These are phyloP conservation scores for Sporothrix schenckii DNA, from an alignment of 2,329 filamentous ascomycete genomes.

Conservation along the genomic window DNA sequence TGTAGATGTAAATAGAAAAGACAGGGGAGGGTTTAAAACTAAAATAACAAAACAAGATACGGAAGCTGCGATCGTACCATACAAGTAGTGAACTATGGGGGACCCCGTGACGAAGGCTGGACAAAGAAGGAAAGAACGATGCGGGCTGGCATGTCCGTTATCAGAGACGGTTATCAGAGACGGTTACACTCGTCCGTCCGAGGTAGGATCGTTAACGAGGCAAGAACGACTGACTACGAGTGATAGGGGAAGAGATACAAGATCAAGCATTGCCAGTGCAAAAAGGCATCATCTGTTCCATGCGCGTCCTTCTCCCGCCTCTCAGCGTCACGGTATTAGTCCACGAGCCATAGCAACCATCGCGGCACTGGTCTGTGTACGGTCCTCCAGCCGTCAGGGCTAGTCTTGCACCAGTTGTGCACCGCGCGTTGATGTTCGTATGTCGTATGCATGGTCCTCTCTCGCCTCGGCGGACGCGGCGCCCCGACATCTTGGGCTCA, in stretches of 20 bases:
- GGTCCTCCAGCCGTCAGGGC: not conserved
- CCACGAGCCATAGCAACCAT: not conserved
- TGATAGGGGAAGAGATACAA: not conserved
- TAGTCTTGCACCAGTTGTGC: not conserved
- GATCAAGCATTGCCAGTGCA: not conserved
- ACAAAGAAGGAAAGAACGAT: constrained; percentile 12
- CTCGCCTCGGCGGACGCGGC: not conserved
- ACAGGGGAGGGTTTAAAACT: not conserved
- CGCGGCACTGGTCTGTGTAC: not conserved
- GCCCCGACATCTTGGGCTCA: not conserved
- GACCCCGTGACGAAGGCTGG: not conserved
- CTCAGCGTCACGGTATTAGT: not conserved
- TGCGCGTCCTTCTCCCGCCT: not conserved
- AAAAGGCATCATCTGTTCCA: not conserved
- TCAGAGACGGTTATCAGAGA: constrained; percentile 9
- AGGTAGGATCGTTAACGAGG: not conserved
- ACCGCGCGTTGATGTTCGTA: not conserved
- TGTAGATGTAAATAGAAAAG: not conserved
- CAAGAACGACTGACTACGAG: constrained; percentile 3
- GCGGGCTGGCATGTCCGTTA: constrained; percentile 7
- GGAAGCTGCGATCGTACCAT: not conserved
- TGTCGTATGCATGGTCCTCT: no score
- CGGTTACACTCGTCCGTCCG: not conserved
- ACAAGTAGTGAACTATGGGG: not conserved
- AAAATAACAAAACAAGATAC: not conserved